Evolutionary conservation across 2,329 filamentous ascomycete genomes (phyloP).

Genomic region (Cercospora sojina): DNA sequence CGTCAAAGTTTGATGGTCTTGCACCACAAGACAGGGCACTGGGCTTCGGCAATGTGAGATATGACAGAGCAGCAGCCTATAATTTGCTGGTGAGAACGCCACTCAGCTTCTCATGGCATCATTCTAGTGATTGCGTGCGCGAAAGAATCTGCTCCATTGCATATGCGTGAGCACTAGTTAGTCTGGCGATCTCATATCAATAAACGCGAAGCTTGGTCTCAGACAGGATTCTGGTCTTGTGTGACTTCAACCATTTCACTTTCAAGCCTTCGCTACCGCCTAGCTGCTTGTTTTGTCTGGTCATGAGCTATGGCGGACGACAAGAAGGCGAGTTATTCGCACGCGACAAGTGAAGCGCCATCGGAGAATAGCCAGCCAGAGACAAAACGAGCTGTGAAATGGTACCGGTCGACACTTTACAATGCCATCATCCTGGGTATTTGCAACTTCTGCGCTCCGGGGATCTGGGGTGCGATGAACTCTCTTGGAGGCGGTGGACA

Average conservation of each 20-base stretch:
- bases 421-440: conserved; percentile 70
- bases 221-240: not conserved
- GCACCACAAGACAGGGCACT: not conserved
- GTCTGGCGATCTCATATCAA: not conserved
- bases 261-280: not conserved
- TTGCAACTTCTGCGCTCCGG: conserved; percentile 68
- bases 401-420: conserved; percentile 70
- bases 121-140: not conserved
- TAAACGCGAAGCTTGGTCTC: not conserved
- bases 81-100: not conserved
- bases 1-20: conserved; percentile 9
- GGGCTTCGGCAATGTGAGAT: conserved; percentile 1
- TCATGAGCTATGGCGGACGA: conserved; percentile 17
- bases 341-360: conserved; percentile 14
- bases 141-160: not conserved
- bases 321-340: conserved; percentile 14
- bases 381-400: conserved; percentile 28
- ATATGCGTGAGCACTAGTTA: not conserved
- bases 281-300: not conserved
- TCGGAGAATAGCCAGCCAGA: conserved; percentile 8
- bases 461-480: conserved; percentile 66
- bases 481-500: conserved; percentile 68
- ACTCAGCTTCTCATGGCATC: conserved; percentile 6
- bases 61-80: conserved; percentile 1
- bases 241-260: not conserved